Evolutionary conservation across 352 stramenopile genomes (phyloP).

Genomic region (Globisporangium polare): DNA sequence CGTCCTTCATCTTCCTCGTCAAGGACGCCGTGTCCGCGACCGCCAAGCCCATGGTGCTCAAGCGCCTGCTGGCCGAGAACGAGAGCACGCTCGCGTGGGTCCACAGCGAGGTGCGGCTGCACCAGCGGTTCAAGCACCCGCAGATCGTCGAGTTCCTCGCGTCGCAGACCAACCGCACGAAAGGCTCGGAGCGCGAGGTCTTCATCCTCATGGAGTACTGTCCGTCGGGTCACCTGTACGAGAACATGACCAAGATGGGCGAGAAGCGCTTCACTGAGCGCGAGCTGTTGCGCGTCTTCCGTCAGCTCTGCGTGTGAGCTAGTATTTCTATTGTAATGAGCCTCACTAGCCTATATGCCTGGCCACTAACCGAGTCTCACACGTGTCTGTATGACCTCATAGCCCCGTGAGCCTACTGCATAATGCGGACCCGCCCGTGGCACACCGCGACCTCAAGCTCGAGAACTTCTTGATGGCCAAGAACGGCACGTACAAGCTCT

Average conservation of each 20-base stretch:
- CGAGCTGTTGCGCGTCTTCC: conserved; percentile 66
- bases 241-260: conserved; percentile 90
- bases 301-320: conserved; percentile 61
- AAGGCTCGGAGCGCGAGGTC: conserved; percentile 72
- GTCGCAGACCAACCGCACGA: conserved; percentile 39
- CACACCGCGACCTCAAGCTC: conserved; percentile 96
- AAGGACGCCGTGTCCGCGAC: conserved; percentile 41
- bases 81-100: conserved; percentile 57
- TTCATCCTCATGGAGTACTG: conserved; percentile 98
- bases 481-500: conserved; percentile 92
- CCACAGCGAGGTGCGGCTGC: conserved; percentile 68
- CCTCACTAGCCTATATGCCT: not conserved
- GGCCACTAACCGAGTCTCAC: not conserved
- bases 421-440: conserved; percentile 85
- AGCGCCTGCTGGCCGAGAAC: conserved; percentile 69
- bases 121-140: conserved; percentile 62
- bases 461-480: conserved; percentile 95
- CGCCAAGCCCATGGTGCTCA: conserved; percentile 54
- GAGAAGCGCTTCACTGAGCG: conserved; percentile 59
- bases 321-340: conserved; percentile 10
- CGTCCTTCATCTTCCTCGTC: conserved; percentile 82
- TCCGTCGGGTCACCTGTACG: conserved; percentile 90
- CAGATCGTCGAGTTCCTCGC: conserved; percentile 69
- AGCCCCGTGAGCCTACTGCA: conserved; percentile 66
- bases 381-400: not conserved